Evolutionary conservation across 441 rosid genomes (phyloP).

Genomic region (Aquilaria agallochum): DNA sequence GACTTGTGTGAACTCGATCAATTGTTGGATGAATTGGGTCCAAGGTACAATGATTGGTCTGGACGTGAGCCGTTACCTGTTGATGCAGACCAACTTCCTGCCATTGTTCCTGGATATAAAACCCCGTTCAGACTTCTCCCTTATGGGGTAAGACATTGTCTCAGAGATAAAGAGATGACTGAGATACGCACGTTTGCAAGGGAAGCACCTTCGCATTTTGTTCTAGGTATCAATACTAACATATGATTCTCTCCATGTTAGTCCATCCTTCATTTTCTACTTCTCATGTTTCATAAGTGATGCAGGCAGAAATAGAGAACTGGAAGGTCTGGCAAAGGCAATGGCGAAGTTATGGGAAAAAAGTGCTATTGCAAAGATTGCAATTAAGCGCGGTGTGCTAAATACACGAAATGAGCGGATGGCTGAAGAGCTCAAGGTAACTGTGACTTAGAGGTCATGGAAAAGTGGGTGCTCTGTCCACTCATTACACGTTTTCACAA

Average conservation of each 20-base stretch:
- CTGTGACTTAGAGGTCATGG: background rate
- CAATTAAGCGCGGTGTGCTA: constrained; percentile 79
- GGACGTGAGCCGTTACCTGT: constrained; percentile 89
- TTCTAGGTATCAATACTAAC: constrained; percentile 47
- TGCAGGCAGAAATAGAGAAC: constrained; percentile 76
- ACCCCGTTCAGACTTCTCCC: constrained; percentile 79
- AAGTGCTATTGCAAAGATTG: constrained; percentile 83
- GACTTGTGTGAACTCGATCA: constrained; percentile 56
- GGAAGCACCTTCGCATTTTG: constrained; percentile 80
- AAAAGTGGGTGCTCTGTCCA: too few species aligned
- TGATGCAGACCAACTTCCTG: constrained; percentile 85
- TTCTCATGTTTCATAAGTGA: constrained; percentile 12
- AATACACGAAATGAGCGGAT: constrained; percentile 85
- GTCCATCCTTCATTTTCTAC: constrained; percentile 11
- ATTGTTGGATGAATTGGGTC: constrained; percentile 80
- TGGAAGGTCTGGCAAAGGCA: constrained; percentile 87
- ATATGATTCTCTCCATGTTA: background rate
- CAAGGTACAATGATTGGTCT: constrained; percentile 83
- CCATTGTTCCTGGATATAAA: constrained; percentile 58
- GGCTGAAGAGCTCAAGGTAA: constrained; percentile 94
- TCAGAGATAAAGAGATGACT: constrained; percentile 63
- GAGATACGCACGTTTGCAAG: constrained; percentile 65
- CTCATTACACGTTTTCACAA: too few species aligned
- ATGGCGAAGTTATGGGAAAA: constrained; percentile 85
- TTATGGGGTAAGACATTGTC: constrained; percentile 49